Percentiles rank a stretch among this genome's conserved stretches.
phyloP scores from a whole-genome alignment of 2,329 filamentous ascomycete genomes.

The Hymenoscyphus fructigenus region DNA sequence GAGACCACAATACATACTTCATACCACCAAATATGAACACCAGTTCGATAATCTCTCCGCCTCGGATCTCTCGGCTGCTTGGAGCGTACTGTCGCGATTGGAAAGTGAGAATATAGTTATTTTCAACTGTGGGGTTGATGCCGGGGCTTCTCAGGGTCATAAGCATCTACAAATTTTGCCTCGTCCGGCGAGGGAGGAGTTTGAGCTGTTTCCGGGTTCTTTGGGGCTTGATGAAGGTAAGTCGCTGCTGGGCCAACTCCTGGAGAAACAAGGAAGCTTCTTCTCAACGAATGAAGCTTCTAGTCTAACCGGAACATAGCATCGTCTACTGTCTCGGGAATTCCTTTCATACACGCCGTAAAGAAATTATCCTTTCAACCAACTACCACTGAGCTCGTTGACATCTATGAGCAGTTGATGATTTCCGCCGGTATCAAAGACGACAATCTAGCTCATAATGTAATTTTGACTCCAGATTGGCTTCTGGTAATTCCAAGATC shows the following conservation, averaged over 20 bases:
- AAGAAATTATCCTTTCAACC: background rate
- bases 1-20: conserved; percentile 40
- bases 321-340: background rate
- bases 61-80: conserved; percentile 39
- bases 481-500: conserved; percentile 39
- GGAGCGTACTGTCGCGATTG: conserved; percentile 38
- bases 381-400: background rate
- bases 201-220: conserved; percentile 28
- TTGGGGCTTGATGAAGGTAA: conserved; percentile 3
- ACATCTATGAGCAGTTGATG: background rate
- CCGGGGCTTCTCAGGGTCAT: conserved; percentile 44
- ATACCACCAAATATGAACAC: conserved; percentile 40
- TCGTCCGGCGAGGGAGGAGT: conserved; percentile 26
- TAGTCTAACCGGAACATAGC: background rate
- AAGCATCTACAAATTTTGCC: conserved; percentile 47
- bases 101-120: conserved; percentile 39
- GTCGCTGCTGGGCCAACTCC: background rate
- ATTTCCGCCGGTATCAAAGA: conserved; percentile 14
- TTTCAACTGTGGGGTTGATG: conserved; percentile 46
- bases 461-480: conserved; percentile 37
- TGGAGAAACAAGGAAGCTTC: too few species aligned
- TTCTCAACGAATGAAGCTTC: too few species aligned
- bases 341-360: background rate
- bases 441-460: conserved; percentile 36
- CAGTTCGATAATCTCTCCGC: conserved; percentile 41